phyloP scores from a whole-genome alignment of 768 basidiomycete genomes.

The Trametes cingulata region DNA sequence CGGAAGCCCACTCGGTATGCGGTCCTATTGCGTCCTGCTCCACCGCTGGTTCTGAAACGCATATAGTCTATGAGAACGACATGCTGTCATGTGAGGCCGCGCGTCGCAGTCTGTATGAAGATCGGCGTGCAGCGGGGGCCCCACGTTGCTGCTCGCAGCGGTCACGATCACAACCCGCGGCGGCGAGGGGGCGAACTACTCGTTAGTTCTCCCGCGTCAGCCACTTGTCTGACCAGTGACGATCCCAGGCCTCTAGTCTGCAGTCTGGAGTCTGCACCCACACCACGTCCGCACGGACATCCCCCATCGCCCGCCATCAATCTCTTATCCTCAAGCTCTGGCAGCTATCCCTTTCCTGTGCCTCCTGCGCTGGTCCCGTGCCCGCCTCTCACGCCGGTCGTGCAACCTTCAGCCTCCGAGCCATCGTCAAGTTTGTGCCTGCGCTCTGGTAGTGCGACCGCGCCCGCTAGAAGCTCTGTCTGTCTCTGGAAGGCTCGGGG shows the following conservation, averaged over 20 bases:
- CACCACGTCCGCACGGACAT: not conserved
- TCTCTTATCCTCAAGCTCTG: constrained; percentile 8
- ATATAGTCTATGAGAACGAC: not conserved
- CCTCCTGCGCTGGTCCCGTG: not conserved
- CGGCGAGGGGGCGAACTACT: not conserved
- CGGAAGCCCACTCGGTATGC: too few relatives aligned
- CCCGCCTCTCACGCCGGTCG: not conserved
- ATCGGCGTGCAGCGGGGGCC: not conserved
- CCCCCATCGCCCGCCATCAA: not conserved
- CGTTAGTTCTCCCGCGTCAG: constrained; percentile 1
- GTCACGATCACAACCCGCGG: constrained; percentile 6
- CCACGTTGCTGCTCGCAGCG: not conserved
- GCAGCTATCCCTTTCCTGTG: not conserved
- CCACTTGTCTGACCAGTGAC: constrained; percentile 1
- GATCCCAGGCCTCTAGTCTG: too few relatives aligned
- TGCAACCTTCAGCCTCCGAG: too few relatives aligned
- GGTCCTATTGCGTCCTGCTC: not conserved
- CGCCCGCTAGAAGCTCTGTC: not conserved
- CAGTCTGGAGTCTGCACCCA: not conserved
- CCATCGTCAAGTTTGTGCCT: not conserved
- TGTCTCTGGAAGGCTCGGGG: not conserved
- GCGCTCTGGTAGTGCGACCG: constrained; percentile 1
- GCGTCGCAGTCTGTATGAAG: not conserved
- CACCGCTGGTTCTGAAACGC: not conserved
- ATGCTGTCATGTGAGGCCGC: constrained; percentile 2